Evolutionary conservation across 768 basidiomycete genomes (phyloP).

Genomic region (Lactarius indigo): DNA sequence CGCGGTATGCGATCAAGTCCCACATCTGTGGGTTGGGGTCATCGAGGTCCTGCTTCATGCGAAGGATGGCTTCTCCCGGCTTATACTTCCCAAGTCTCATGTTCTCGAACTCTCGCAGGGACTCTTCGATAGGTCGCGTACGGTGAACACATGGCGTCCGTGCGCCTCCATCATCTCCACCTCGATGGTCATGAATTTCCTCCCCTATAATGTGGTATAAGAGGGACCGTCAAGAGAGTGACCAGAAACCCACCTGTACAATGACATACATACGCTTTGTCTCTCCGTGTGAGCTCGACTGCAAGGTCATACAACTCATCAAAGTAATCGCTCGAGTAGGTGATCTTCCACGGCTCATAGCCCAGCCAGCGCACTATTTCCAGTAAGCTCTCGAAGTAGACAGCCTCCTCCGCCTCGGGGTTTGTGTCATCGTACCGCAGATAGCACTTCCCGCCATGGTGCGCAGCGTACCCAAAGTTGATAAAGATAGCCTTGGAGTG

Average conservation of each 20-base stretch:
- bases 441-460: conserved; percentile 89
- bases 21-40: conserved; percentile 99
- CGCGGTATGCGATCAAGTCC: conserved; percentile 96
- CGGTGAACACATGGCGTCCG: conserved; percentile 88
- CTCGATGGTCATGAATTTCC: conserved; percentile 85
- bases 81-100: conserved; percentile 91
- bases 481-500: conserved; percentile 99
- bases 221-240: background rate
- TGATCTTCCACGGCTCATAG: conserved; percentile 98
- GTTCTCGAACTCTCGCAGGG: conserved; percentile 79
- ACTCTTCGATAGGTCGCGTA: conserved; percentile 80
- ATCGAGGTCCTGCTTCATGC: conserved; percentile 95
- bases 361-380: conserved; percentile 97
- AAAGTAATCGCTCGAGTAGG: conserved; percentile 98
- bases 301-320: conserved; percentile 82
- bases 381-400: conserved; percentile 94
- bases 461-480: conserved; percentile 97
- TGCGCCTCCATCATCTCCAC: conserved; percentile 73
- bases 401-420: conserved; percentile 94
- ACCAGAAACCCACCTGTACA: conserved; percentile 73
- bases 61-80: conserved; percentile 87
- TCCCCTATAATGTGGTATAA: conserved; percentile 56
- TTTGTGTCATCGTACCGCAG: conserved; percentile 98
- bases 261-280: conserved; percentile 94
- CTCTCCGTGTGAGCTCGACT: conserved; percentile 80